Conservation (phyloP, 768 basidiomycete genomes). For the Hydnum rufescens region DNA sequence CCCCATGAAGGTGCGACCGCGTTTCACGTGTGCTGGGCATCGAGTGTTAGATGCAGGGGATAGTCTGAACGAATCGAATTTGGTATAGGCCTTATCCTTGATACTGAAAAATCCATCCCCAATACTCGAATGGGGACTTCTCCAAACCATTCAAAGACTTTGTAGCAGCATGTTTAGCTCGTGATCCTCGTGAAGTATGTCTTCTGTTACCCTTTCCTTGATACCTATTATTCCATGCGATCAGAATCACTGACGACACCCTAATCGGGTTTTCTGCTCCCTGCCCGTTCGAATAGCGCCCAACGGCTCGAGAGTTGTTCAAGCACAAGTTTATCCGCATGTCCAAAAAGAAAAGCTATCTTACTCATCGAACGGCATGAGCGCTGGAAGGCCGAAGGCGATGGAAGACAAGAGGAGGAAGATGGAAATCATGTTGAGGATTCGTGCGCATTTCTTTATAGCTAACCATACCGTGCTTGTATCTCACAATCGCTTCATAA, state of each 20-base stretch:
- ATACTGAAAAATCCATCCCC: conserved; percentile 98
- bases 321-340: conserved; percentile 92
- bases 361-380: conserved; percentile 91
- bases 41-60: not conserved
- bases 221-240: too few relatives aligned
- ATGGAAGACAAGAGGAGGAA: conserved; percentile 52
- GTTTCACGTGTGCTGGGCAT: too few relatives aligned
- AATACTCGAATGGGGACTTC: conserved; percentile 70
- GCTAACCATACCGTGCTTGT: conserved; percentile 8
- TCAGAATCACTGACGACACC: too few relatives aligned
- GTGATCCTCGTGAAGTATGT: conserved; percentile 80
- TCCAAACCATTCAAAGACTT: conserved; percentile 90
- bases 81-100: conserved; percentile 69
- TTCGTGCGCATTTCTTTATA: conserved; percentile 28
- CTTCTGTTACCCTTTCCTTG: conserved; percentile 1
- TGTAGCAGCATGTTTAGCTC: conserved; percentile 76
- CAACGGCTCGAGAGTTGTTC: conserved; percentile 81
- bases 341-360: conserved; percentile 85
- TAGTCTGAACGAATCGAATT: not conserved
- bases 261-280: conserved; percentile 11
- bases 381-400: conserved; percentile 81
- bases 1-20: conserved; percentile 99
- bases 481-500: conserved; percentile 1
- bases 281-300: too few relatives aligned
- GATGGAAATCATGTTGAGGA: conserved; percentile 42